Base-by-base conservation (phyloP, 2,329 filamentous ascomycete genomes). In the Fusarium neocosmosporiellum region DNA sequence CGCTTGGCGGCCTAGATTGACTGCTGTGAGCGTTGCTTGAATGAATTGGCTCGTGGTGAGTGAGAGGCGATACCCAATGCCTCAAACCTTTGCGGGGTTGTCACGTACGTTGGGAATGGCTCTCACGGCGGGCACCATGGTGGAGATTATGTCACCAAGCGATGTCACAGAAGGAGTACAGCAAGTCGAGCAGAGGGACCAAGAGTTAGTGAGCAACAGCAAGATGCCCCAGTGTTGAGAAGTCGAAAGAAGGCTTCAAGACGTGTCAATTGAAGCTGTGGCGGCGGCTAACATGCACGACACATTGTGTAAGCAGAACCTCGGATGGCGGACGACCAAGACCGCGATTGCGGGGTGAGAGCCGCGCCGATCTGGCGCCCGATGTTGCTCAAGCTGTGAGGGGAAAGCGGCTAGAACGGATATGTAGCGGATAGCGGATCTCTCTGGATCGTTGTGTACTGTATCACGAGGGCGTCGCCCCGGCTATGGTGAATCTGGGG, bases 1-100 rank as follows among this genome's bases (percentile, higher is more conserved):
- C 91, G 87, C 54, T 88, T 86, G 33, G 90, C 88, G 73, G 88
- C 86, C 90, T 90, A 69, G 16, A 43, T 39, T 50, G 48, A 63
- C 11, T 34, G 50, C 13, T 61, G 67, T 65, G 8, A 64, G 59
- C 20, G 34, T 14, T 57, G 14, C 24, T 54, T 55, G 43, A 69
- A 29, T 34, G 36, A 64, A 14, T 33, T 33, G 22, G 20, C 27
- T 60, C 39, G 46, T 33, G 50, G 8, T 41, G 39, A 60, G 29
- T 61, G 39, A 31, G 29, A 46, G 31, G 37, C 31, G 50, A 46
- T 48, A 53, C 14, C 29, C 50, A 46, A 53, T 59, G 57, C 57
- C 18, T 50, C 34, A 31, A 31, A 34, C n/a, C 43, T 22, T 54
- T 54, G 39, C n/a, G 39, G 60, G 57, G 24, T 43, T 34, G 53